Base-by-base conservation (phyloP, 108 stramenopile species). In the Discostella stelligeroides region DNA sequence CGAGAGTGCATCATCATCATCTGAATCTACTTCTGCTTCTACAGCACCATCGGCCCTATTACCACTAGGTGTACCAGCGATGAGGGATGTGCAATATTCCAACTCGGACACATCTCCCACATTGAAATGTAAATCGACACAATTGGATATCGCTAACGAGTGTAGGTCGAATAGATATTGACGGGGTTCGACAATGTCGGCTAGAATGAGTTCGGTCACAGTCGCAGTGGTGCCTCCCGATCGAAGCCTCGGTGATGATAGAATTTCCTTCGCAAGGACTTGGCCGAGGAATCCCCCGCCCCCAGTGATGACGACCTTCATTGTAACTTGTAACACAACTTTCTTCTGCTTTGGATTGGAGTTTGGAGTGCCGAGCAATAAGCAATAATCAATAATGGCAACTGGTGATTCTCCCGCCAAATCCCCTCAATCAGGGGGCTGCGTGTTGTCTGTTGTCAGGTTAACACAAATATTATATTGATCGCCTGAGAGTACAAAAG, bases 221-320 rank as follows among this genome's bases (percentile, higher is more conserved):
- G 23, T 66, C 43, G 49, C 39, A 23, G 14, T 14, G n/a, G 41
- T 7, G 6, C 25, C 59, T 5, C 55, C 66, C 38, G 74, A 80
- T 8, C 78, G 74, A 5, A 83, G 72, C 0, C 8, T 34, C 10
- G 21, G 18, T 6, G 48, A 68, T 8, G 60, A 49, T 0, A 86
- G 68, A n/a, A 86, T 56, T 5, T 59, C 66, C 30, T 63, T 66
- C 23, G 85, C 83, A 9, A 86, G 81, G 42, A 41, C 50, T 74
- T 86, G 85, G 48, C 85, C 85, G n/a, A 86, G 81, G 70, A 82
- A 86, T 45, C 85, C 85, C 0, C 72, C 69, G n/a, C 85, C 85
- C 0, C 85, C 85, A 13, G 85, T 86, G 57, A 86, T 82, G 27
- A 86, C 73, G 21, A 86, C 85, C 39, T 72, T 79, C 78, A 68